These are phyloP conservation scores for Talaromyces amestolkiae DNA, from an alignment of 2,329 filamentous ascomycete species.

Conservation along the genomic window DNA sequence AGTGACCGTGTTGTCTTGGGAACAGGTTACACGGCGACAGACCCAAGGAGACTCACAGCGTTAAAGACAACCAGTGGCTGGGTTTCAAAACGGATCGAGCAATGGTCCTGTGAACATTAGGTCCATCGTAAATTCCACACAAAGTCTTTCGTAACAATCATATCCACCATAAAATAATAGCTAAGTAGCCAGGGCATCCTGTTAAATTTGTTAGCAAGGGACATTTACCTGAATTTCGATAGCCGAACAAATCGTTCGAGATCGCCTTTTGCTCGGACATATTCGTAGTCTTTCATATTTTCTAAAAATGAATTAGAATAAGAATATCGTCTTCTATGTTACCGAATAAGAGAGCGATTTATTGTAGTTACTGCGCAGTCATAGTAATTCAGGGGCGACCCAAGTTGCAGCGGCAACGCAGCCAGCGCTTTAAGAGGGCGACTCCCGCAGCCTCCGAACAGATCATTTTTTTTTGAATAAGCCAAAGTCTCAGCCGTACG, in stretches of 20 bases:
- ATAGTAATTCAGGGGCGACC: not conserved
- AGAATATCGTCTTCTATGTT: not conserved
- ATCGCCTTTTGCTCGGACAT: not conserved
- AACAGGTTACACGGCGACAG: conserved; percentile 25
- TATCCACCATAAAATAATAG: not conserved
- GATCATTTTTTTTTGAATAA: not conserved
- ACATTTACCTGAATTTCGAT: not conserved
- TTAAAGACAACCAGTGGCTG: conserved; percentile 29
- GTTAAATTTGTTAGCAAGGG: not conserved
- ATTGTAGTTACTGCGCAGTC: not conserved
- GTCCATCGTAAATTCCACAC: not conserved
- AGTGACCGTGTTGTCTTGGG: conserved; percentile 26
- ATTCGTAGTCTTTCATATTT: too few relatives aligned
- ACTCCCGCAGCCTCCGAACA: not conserved
- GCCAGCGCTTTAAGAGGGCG: not conserved
- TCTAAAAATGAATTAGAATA: too few relatives aligned
- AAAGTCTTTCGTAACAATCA: not conserved
- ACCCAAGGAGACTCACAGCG: conserved; percentile 25
- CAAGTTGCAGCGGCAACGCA: not conserved
- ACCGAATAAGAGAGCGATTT: too few relatives aligned
- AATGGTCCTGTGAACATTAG: conserved; percentile 7
- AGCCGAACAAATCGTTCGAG: not conserved
- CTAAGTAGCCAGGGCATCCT: not conserved
- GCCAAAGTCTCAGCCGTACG: not conserved
- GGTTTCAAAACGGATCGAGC: conserved; percentile 19